Evolutionary conservation across 306 rosid genomes (phyloP), one percentile per base, ranked within the genome.

Genomic region (Ormosia emarginata): DNA sequence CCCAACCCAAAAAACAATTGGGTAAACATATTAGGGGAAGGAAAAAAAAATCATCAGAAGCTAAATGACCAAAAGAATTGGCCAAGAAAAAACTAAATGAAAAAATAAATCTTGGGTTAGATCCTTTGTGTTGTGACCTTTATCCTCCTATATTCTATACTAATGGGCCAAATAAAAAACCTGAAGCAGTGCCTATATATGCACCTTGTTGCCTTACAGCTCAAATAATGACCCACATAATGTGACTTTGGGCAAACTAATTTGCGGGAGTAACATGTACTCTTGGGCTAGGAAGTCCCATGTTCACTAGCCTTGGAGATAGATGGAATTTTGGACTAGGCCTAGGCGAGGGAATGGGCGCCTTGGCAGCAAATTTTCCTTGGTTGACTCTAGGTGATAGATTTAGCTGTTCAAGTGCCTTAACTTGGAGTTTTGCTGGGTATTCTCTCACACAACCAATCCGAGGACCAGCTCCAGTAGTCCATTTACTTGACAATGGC

Each of bases 271-370:
- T 32, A 17, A 57, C 78, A 41, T 78, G 82, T 1, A 71, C 9
- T 55, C 89, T 88, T 50, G 98, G 93, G 65, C 88, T 93, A 3
- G 90, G 83, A 40, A 90, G 87, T 68, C 90, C 89, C 88, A 92
- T 84, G 41, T 44, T 84, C 4, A 87, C 87, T 81, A 91, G 86
- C 76, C 85, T 89, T 10, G 97, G 93, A n/a, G 97, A 94, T 4
- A 90, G 67, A 58, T 82, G 97, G 43, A 93, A 3, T 59, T 89
- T 86, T 61, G 94, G 93, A 86, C 90, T 87, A 6, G 94, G 94
- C 34, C 97, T 92, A 43, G 96, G 91, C 1, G 97, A 91, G 13
- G 97, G 98, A 7, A 90, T 86, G 2, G 97, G 94, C 13, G 73
- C 63, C 75, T 65, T 87, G 33, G 39, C 14, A 14, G 61, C 67